phyloP scores from a whole-genome alignment of 345 rosid species.

The Eucalyptus brandiana region DNA sequence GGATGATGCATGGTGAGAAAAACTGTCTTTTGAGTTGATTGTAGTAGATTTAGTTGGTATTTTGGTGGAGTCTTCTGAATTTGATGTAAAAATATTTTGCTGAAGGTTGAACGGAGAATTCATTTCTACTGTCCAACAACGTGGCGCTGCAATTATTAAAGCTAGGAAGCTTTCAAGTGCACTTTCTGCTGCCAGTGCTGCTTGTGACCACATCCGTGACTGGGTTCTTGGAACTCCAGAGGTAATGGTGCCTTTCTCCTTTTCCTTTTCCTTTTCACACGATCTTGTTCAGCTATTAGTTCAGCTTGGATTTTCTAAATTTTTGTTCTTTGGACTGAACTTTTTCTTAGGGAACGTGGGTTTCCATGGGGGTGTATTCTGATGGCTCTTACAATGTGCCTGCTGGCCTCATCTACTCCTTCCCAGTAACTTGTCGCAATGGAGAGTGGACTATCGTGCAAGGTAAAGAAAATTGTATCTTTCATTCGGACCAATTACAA shows the following conservation, averaged over 20 bases:
- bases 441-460: conserved; percentile 96
- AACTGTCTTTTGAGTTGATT: background rate
- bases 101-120: conserved; percentile 81
- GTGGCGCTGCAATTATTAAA: conserved; percentile 99
- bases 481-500: background rate
- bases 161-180: conserved; percentile 97
- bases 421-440: conserved; percentile 76
- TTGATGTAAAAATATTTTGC: background rate
- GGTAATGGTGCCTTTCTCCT: conserved; percentile 18
- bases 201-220: conserved; percentile 97
- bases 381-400: conserved; percentile 98
- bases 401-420: conserved; percentile 91
- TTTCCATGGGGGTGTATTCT: conserved; percentile 97
- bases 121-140: conserved; percentile 87
- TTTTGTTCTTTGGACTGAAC: background rate
- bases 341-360: conserved; percentile 70
- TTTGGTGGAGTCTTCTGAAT: background rate
- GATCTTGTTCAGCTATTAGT: background rate
- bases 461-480: conserved; percentile 25
- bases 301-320: background rate
- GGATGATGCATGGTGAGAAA: conserved; percentile 69
- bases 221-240: conserved; percentile 99
- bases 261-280: background rate
- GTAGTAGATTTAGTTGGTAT: background rate
- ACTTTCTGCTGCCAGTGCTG: conserved; percentile 94